Evolutionary conservation across 768 basidiomycete genomes (phyloP).

Genomic region (Panaeolus cyanescens): DNA sequence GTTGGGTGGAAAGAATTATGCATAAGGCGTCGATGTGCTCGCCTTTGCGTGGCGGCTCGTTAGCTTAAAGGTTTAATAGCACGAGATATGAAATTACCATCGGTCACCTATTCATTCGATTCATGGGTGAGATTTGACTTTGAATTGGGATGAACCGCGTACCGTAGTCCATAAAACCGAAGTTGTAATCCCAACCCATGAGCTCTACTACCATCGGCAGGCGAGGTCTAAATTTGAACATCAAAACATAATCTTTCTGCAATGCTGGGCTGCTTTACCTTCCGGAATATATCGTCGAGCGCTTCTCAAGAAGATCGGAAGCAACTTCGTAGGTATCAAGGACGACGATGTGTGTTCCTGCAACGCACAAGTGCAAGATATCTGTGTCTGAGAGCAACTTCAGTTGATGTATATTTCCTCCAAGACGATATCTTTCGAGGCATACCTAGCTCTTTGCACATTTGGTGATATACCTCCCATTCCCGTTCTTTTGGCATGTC

Average conservation of each 20-base stretch:
- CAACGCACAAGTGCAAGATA: constrained; percentile 7
- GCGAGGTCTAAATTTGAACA: not conserved
- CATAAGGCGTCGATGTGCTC: constrained; percentile 17
- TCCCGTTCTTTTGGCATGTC: constrained; percentile 19
- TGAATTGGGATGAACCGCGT: no score
- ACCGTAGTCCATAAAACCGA: constrained; percentile 8
- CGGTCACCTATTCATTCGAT: no score
- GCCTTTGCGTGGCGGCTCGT: constrained; percentile 3
- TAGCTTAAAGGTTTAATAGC: not conserved
- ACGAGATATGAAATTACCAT: constrained; percentile 2
- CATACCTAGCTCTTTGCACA: constrained; percentile 22
- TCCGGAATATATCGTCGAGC: constrained; percentile 15
- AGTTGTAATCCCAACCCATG: constrained; percentile 13
- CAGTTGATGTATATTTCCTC: not conserved
- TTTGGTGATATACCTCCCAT: constrained; percentile 23
- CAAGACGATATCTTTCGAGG: not conserved
- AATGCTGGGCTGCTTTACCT: constrained; percentile 4
- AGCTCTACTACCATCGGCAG: constrained; percentile 11
- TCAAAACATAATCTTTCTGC: not conserved
- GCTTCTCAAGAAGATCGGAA: constrained; percentile 18
- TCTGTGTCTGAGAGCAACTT: not conserved
- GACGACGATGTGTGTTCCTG: constrained; percentile 11
- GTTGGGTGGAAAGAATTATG: constrained; percentile 16
- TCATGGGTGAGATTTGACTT: no score
- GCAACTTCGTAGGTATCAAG: constrained; percentile 14